Base-by-base conservation (phyloP, 805 yeast species). In the Saccharomycopsis fodiens region DNA sequence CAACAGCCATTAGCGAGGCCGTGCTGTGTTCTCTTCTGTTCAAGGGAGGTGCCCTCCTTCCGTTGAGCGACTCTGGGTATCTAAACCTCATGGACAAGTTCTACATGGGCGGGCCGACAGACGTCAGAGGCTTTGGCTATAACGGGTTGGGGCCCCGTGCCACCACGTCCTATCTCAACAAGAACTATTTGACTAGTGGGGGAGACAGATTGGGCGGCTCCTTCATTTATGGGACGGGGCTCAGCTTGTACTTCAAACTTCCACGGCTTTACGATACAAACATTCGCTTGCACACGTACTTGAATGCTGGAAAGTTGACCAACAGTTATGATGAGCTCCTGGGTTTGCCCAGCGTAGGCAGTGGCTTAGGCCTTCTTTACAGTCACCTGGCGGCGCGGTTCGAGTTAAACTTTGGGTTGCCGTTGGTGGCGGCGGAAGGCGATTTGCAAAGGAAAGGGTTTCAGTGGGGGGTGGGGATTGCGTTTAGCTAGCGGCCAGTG, bases 31-130 rank as follows among this genome's bases (percentile, higher is more conserved):
- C 73, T 41, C 52, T 74, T 1, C 64, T 75, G 1, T 55, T 70
- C 3, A 72, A 72, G 38, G 65, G 74, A 34, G 96, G 95, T 3
- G 67, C 69, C 45, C 65, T 85, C 23, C 63, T 67, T 47, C 66
- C 74, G 45, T 57, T 72, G 21, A 16, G 40, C 2, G 29, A 53
- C 4, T 41, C 47, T 2, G 39, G 56, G 10, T 39, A 49, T 6
- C 50, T 71, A 1, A 89, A 84, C 56, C 57, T 81, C 25, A 73
- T 81, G 58, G 98, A 91, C 61, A 73, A 85, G 52, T 91, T 89
- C 59, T 85, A 80, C 57, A 68, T 85, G 38, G 95, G 96, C 15
- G 96, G 96, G 0, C 74, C 79, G 12, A 73, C 78, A 45, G 82
- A 81, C 44, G 76, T 87, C 23, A 69, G 83, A 47, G 87, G 89